Percentiles rank a stretch among this genome's conserved stretches.
These are phyloP conservation scores for Camellia sinensis DNA, from an alignment of 148 eudicot species.

Conservation along the genomic window DNA sequence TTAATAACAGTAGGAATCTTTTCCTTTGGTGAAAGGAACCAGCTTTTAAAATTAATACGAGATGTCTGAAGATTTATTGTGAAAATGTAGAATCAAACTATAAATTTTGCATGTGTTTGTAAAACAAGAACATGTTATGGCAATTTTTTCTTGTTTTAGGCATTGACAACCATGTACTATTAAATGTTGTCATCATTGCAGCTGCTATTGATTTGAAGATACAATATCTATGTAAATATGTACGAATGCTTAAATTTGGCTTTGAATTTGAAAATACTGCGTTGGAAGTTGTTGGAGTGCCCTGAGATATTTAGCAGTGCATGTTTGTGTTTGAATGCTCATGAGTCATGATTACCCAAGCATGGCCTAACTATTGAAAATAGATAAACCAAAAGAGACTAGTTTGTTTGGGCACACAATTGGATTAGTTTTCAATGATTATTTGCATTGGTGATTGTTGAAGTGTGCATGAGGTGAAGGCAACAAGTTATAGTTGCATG, in stretches of 20 bases:
- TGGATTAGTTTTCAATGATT: background rate
- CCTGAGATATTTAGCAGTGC: background rate
- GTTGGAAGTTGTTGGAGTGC: background rate
- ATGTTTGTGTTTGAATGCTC: background rate
- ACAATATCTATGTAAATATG: background rate
- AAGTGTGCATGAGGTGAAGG: background rate
- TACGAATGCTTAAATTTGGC: background rate
- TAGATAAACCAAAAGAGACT: background rate
- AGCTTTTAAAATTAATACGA: background rate
- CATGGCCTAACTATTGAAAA: background rate
- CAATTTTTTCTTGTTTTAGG: background rate
- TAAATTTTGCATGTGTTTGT: background rate
- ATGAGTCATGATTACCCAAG: background rate
- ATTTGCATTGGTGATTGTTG: background rate
- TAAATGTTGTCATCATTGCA: background rate
- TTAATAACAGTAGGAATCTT: background rate
- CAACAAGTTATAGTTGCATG: background rate
- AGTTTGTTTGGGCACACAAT: background rate
- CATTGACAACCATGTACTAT: background rate
- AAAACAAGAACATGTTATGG: background rate
- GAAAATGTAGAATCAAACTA: background rate
- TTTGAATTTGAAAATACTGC: background rate
- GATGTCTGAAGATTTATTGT: conserved; percentile 1
- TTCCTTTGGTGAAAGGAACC: background rate
- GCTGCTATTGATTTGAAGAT: background rate